Evolutionary conservation across 495 filamentous ascomycete genomes (phyloP).

Genomic region (Xylaria venustula): DNA sequence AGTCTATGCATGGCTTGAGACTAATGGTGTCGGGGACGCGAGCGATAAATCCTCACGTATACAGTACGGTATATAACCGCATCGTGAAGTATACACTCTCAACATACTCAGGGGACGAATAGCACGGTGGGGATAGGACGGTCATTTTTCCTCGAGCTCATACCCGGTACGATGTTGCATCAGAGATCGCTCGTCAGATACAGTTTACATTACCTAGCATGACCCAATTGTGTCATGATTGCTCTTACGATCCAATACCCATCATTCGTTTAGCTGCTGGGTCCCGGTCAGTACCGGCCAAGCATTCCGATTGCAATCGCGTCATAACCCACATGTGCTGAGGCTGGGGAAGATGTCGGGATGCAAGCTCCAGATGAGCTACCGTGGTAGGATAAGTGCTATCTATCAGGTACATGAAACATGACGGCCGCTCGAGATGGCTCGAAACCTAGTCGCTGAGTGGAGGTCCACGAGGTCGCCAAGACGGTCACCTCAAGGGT

Average conservation of each 20-base stretch:
- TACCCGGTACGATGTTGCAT: constrained; percentile 4
- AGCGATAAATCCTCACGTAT: too few species aligned
- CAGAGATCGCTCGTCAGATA: constrained; percentile 3
- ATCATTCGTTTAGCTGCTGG: neutral
- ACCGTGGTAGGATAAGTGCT: neutral
- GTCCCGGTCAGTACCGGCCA: neutral
- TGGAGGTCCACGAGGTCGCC: constrained; percentile 3
- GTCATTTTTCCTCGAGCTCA: too few species aligned
- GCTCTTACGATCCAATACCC: neutral
- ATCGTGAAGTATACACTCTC: too few species aligned
- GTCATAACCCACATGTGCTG: constrained; percentile 10
- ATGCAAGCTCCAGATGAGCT: neutral
- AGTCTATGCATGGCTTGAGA: too few species aligned
- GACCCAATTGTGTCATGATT: neutral
- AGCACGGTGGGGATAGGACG: too few species aligned
- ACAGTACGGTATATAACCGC: too few species aligned
- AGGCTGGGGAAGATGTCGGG: constrained; percentile 7
- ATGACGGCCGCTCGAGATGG: neutral
- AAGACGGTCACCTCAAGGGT: neutral
- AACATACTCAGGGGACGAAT: too few species aligned
- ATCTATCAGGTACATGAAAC: constrained; percentile 4
- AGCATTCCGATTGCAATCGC: neutral
- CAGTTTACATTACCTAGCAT: neutral
- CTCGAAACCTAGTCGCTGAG: neutral
- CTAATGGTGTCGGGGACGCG: too few species aligned